Evolutionary conservation across 2,329 filamentous ascomycete species (phyloP), one percentile per base, ranked within the genome.

Genomic region (Grosmannia penicillata): DNA sequence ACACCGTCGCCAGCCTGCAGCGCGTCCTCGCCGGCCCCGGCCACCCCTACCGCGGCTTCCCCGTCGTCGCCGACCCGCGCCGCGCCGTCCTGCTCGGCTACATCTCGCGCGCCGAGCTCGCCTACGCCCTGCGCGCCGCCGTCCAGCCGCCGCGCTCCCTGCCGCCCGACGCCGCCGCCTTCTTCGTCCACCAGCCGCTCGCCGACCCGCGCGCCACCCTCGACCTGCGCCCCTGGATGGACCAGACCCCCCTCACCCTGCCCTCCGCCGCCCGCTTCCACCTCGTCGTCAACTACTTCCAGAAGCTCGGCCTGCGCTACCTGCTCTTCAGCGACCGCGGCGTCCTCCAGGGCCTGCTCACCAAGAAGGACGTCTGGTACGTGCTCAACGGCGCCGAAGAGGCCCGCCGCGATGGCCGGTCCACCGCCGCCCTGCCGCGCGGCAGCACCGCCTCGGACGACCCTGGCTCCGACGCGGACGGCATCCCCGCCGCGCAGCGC

Each of bases 321-420:
- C 75, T 98, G 6, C 62, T 96, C 4, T 93, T 96, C 55, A 76
- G 75, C 28, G 83, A 95, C 47, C 72, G 78, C 35, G 91, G 91
- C 17, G 72, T 74, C 36, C 61, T 98, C 28, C 78, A 84, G 55
- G 91, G 91, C 0, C 58, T 98, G 34, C 62, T 96, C 48, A 98
- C 91, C 17, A 96, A 96, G 65, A 98, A 98, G 63, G 91, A 98
- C 59, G 78, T 93, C 25, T 96, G 87, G 83, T 87, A 84, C 56
- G 77, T 96, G 28, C 66, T 96, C 33, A 85, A 94, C 53, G 83
- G 80, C 30, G 76, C 75, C 9, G 78, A 80, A 37, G 53, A 51
- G 8, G 47, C 35, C 9, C 39, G 41, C 47, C 49, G 14, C 46
- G 76, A 65, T 85, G 6, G n/a, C n/a, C n/a, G n/a, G n/a, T n/a